A percentile compares a stretch with the other conserved stretches of the same genome.
Conservation (phyloP, 371 early-diverging fungal genomes). For the Dichotomocladium elegans region DNA sequence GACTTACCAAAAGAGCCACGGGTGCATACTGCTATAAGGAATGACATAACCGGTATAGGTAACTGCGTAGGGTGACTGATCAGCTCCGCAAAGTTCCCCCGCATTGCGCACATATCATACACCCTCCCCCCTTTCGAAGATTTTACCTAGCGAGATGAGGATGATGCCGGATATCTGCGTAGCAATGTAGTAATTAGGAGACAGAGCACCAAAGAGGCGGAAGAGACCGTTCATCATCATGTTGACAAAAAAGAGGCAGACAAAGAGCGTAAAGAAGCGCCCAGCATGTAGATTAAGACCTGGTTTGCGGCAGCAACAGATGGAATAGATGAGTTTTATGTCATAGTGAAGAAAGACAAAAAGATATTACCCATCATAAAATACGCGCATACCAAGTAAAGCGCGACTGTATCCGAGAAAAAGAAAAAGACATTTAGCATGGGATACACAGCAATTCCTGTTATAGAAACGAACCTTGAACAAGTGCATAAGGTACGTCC, state of each 20-base stretch:
- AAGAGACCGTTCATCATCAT: slow-evolving; percentile 43
- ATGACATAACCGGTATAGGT: slow-evolving; percentile 35
- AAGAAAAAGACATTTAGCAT: too few relatives aligned
- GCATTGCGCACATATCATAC: not conserved
- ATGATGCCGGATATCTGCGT: slow-evolving; percentile 39
- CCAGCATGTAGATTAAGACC: slow-evolving; percentile 37
- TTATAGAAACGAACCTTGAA: slow-evolving; percentile 35
- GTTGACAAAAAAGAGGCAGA: slow-evolving; percentile 23
- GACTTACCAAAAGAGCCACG: slow-evolving; percentile 52
- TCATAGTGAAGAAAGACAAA: too few relatives aligned
- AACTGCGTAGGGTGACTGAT: not conserved
- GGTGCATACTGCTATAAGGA: slow-evolving; percentile 28
- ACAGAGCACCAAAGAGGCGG: slow-evolving; percentile 42
- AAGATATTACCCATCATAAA: slow-evolving; percentile 44
- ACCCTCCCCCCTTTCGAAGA: not conserved
- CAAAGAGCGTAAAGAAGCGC: slow-evolving; percentile 35
- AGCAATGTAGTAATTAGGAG: slow-evolving; percentile 41
- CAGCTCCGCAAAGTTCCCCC: too few relatives aligned
- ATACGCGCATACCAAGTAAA: slow-evolving; percentile 28
- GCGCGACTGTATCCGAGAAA: too few relatives aligned
- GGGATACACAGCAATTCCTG: too few relatives aligned
- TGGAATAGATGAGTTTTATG: too few relatives aligned
- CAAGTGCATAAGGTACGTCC: slow-evolving; percentile 35
- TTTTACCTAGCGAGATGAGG: slow-evolving; percentile 26
- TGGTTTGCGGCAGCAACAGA: too few relatives aligned